phyloP scores from a whole-genome alignment of 2,329 filamentous ascomycete species.

The Leptosphaerulina australis region DNA sequence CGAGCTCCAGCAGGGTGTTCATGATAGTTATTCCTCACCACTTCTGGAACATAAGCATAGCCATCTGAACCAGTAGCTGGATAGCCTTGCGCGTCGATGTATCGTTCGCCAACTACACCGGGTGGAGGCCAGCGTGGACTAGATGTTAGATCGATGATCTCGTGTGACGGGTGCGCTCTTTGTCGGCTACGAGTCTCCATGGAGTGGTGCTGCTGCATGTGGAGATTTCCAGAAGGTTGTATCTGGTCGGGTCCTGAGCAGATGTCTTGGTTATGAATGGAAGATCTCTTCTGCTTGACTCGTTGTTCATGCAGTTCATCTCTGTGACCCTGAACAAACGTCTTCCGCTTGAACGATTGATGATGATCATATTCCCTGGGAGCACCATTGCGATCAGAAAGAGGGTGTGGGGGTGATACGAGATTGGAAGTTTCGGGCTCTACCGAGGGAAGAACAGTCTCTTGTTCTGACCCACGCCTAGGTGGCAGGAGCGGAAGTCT shows the following conservation, averaged over 20 bases:
- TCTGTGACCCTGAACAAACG: conserved; percentile 15
- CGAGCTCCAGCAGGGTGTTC: conserved; percentile 8
- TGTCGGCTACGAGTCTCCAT: conserved; percentile 20
- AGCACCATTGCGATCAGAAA: conserved; percentile 13
- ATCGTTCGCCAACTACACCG: conserved; percentile 13
- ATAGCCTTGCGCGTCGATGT: conserved; percentile 10
- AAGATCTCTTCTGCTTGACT: neutral
- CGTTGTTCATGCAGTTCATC: neutral
- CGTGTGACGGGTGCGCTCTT: conserved; percentile 19
- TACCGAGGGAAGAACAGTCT: conserved; percentile 43
- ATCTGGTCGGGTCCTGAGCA: neutral
- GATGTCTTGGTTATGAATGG: neutral
- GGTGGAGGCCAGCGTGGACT: conserved; percentile 25
- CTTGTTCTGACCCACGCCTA: conserved; percentile 39
- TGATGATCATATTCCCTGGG: conserved; percentile 15
- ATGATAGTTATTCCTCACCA: conserved; percentile 28
- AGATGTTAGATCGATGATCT: conserved; percentile 35
- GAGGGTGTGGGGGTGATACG: conserved; percentile 22
- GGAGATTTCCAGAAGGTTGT: neutral
- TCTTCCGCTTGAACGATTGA: conserved; percentile 30
- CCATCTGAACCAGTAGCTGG: conserved; percentile 15
- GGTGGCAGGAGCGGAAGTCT: conserved; percentile 20
- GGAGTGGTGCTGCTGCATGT: conserved; percentile 11
- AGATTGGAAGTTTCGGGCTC: conserved; percentile 37
- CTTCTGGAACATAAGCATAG: conserved; percentile 21